phyloP scores from a whole-genome alignment of 1,284 basidiomycete species.

The Crucibulum cyathiforme region DNA sequence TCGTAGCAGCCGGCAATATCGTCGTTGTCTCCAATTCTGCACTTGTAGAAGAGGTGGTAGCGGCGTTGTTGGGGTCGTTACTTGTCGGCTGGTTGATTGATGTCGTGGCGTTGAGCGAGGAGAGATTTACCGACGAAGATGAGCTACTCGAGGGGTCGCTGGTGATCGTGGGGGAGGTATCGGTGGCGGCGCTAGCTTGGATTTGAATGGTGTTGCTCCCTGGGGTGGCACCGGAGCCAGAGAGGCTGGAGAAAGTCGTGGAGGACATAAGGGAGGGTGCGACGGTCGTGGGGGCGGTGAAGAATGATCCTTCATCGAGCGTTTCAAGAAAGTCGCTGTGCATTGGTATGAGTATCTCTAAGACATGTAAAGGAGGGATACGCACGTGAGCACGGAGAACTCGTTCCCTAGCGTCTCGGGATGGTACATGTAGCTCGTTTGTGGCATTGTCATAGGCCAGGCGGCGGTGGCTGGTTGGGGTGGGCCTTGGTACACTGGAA shows the following conservation, averaged over 20 bases:
- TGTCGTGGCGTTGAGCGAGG: neutral
- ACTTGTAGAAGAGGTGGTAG: conserved; percentile 15
- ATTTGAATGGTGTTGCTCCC: conserved; percentile 6
- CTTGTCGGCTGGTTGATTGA: neutral
- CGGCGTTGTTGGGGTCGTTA: neutral
- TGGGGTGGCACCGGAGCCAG: conserved; percentile 2
- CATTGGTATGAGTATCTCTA: neutral
- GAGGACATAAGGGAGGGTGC: conserved; percentile 56
- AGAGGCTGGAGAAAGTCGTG: conserved; percentile 38
- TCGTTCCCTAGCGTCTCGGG: conserved; percentile 79
- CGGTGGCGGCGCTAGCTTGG: conserved; percentile 1
- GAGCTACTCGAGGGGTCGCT: conserved; percentile 13
- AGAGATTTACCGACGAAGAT: neutral
- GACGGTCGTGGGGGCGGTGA: conserved; percentile 58
- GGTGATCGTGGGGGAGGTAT: neutral
- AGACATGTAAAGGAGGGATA: conserved; percentile 18
- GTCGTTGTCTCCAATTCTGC: conserved; percentile 25
- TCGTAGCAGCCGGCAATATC: conserved; percentile 72
- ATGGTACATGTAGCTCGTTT: conserved; percentile 65
- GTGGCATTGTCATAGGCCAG: conserved; percentile 60
- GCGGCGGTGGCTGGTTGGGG: conserved; percentile 39
- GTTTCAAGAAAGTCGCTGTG: conserved; percentile 81
- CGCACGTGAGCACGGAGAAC: conserved; percentile 80
- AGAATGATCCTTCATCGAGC: conserved; percentile 76
- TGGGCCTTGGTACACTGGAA: conserved; percentile 43